Percentiles rank a stretch among this genome's conserved stretches.
Conservation (phyloP, 768 basidiomycete genomes). For the Amanita jacksonii region DNA sequence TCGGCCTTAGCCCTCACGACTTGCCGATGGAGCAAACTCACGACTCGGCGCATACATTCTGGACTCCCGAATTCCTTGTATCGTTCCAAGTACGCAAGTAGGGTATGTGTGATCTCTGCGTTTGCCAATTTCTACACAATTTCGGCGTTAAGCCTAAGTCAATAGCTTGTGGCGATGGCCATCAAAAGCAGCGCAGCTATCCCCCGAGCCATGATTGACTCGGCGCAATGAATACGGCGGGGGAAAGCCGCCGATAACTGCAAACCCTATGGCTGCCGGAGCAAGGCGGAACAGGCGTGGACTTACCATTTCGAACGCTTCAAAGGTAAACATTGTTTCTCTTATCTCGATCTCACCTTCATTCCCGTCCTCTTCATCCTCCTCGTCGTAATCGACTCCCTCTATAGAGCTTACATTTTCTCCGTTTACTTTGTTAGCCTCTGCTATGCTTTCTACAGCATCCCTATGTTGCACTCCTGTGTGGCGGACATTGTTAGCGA, state of each 20-base stretch:
- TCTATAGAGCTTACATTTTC: background rate
- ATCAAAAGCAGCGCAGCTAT: background rate
- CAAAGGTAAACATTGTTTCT: constrained; percentile 89
- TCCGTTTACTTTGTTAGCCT: background rate
- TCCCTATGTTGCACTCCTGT: constrained; percentile 11
- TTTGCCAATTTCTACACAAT: constrained; percentile 75
- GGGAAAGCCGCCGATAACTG: background rate
- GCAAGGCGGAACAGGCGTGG: constrained; percentile 6
- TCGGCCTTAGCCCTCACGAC: constrained; percentile 89
- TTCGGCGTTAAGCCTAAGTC: background rate
- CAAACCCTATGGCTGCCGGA: too few species aligned
- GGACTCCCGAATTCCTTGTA: constrained; percentile 74
- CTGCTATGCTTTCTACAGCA: background rate
- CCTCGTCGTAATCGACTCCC: constrained; percentile 46
- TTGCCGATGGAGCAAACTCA: constrained; percentile 83
- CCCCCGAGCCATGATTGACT: background rate
- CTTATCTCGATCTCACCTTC: constrained; percentile 47
- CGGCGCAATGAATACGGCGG: too few species aligned
- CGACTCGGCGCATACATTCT: constrained; percentile 85
- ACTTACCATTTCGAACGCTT: constrained; percentile 79
- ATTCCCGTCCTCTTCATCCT: constrained; percentile 34
- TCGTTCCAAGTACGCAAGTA: constrained; percentile 71
- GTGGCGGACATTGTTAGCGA: constrained; percentile 1
- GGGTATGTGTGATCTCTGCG: constrained; percentile 75
- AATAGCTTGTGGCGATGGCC: background rate